phyloP scores from a whole-genome alignment of 495 filamentous ascomycete species.

The Clavariopsis aquatica region DNA sequence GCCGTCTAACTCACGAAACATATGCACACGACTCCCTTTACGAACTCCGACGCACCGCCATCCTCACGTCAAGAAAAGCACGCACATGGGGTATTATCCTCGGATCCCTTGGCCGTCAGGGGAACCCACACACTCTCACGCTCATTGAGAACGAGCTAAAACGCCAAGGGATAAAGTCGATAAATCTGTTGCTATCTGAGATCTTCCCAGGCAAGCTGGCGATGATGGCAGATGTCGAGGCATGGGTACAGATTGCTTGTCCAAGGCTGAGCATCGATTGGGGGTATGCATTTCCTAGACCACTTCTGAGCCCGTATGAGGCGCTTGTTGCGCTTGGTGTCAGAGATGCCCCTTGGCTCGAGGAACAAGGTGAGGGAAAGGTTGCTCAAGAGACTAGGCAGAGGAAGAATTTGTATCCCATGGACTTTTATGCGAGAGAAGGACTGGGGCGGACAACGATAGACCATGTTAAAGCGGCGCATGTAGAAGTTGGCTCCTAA shows the following conservation, averaged over 20 bases:
- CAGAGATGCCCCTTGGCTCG: constrained; percentile 70
- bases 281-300: constrained; percentile 92
- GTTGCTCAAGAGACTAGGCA: constrained; percentile 5
- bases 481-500: constrained; percentile 21
- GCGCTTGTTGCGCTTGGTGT: constrained; percentile 83
- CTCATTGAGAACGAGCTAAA: constrained; percentile 77
- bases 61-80: constrained; percentile 69
- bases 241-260: constrained; percentile 97
- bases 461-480: constrained; percentile 29
- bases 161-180: constrained; percentile 67
- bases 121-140: constrained; percentile 88
- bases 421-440: constrained; percentile 97
- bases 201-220: constrained; percentile 95
- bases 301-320: constrained; percentile 91
- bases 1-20: constrained; percentile 82
- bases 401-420: constrained; percentile 69
- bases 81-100: constrained; percentile 93
- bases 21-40: constrained; percentile 93
- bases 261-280: constrained; percentile 95
- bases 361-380: constrained; percentile 54
- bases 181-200: constrained; percentile 84
- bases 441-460: constrained; percentile 76
- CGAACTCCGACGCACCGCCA: constrained; percentile 72
- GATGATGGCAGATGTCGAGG: constrained; percentile 90
- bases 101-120: constrained; percentile 87